phyloP scores from a whole-genome alignment of 345 rosid genomes.

The Lepidium aucheri region DNA sequence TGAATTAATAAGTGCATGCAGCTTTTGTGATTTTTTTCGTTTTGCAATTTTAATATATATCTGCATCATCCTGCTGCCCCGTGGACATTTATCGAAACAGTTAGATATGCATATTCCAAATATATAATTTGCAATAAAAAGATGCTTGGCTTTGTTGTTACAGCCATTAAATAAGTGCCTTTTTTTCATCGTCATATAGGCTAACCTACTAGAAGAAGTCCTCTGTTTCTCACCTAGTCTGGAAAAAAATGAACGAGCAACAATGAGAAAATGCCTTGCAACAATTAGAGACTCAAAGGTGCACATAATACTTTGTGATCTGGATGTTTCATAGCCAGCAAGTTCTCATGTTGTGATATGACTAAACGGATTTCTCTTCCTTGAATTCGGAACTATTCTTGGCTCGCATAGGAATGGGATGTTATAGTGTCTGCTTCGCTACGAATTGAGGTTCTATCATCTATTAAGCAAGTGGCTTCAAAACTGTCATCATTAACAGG shows the following conservation, averaged over 20 bases:
- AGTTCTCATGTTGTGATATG: background rate
- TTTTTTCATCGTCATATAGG: conserved; percentile 35
- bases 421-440: conserved; percentile 58
- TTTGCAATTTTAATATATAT: background rate
- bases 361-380: background rate
- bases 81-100: background rate
- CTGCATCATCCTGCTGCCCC: background rate
- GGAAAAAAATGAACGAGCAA: conserved; percentile 40
- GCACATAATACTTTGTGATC: conserved; percentile 9
- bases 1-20: background rate
- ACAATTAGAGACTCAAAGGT: conserved; percentile 78
- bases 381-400: conserved; percentile 5
- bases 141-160: background rate
- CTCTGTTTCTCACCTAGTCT: conserved; percentile 44
- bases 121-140: background rate
- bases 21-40: background rate
- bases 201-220: conserved; percentile 73
- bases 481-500: conserved; percentile 59
- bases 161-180: background rate
- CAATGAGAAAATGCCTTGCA: conserved; percentile 50
- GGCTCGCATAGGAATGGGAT: conserved; percentile 68
- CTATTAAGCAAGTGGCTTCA: conserved; percentile 53
- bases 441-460: conserved; percentile 65
- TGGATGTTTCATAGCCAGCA: conserved; percentile 12
- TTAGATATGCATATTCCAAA: conserved; percentile 1